A percentile compares a stretch with the other conserved stretches of the same genome.
Evolutionary conservation across 2,329 filamentous ascomycete species (phyloP).

Genomic region (Phialophora chinensis): DNA sequence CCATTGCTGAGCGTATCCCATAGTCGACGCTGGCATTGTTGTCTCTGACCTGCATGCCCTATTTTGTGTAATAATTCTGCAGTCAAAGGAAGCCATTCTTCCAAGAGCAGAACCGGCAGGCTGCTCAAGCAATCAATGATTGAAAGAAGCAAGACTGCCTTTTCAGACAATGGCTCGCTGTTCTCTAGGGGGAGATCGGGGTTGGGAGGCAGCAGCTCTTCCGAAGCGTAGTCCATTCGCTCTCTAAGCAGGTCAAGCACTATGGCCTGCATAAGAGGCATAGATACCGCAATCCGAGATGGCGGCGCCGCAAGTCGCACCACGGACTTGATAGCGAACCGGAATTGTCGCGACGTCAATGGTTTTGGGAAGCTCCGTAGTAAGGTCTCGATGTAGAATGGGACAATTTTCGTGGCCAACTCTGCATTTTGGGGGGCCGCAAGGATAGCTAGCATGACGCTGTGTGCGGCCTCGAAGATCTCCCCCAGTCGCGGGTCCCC

Average conservation of each 20-base stretch:
- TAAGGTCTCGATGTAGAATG: conserved; percentile 82
- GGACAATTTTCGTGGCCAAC: conserved; percentile 73
- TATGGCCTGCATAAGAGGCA: conserved; percentile 79
- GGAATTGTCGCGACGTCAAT: conserved; percentile 83
- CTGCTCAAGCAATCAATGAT: conserved; percentile 80
- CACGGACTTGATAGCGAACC: conserved; percentile 83
- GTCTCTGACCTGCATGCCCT: conserved; percentile 65
- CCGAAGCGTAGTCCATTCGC: conserved; percentile 63
- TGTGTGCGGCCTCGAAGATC: conserved; percentile 89
- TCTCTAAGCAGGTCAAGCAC: conserved; percentile 78
- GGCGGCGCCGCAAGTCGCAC: conserved; percentile 82
- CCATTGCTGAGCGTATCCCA: conserved; percentile 80
- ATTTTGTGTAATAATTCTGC: conserved; percentile 72
- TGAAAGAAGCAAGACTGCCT: conserved; percentile 76
- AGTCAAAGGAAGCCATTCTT: conserved; percentile 79
- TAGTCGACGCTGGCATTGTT: conserved; percentile 71
- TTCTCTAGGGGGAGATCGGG: conserved; percentile 44
- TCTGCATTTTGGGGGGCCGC: conserved; percentile 77
- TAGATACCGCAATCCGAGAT: conserved; percentile 71
- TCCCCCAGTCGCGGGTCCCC: conserved; percentile 64
- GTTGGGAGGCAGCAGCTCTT: conserved; percentile 54
- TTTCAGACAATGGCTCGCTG: conserved; percentile 67
- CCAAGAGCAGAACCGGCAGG: conserved; percentile 70
- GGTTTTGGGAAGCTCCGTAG: conserved; percentile 79
- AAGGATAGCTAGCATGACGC: conserved; percentile 77